phyloP scores from a whole-genome alignment of 352 stramenopile species.

The Elongisporangium undulatum region DNA sequence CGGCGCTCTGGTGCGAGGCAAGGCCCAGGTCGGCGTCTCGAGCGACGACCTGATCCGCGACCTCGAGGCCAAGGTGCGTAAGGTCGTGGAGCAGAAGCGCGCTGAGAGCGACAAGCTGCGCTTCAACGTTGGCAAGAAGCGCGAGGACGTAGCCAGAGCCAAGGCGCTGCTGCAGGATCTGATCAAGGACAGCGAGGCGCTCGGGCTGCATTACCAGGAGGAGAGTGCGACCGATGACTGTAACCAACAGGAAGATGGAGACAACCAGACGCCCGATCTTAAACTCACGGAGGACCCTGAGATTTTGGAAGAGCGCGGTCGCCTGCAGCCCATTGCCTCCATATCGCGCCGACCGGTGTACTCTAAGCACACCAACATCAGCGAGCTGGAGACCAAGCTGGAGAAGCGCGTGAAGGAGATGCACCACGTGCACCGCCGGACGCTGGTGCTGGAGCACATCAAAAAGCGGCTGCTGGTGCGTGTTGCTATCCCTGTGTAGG shows the following conservation, averaged over 20 bases:
- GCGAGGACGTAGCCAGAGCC: conserved; percentile 57
- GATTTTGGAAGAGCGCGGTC: conserved; percentile 42
- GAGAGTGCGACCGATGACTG: not conserved
- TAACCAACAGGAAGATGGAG: conserved; percentile 20
- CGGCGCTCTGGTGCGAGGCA: conserved; percentile 6
- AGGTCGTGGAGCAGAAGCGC: conserved; percentile 81
- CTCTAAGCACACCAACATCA: conserved; percentile 83
- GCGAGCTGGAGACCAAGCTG: conserved; percentile 61
- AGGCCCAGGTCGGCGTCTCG: conserved; percentile 46
- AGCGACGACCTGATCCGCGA: conserved; percentile 77
- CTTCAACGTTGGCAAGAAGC: conserved; percentile 60
- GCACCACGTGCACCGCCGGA: conserved; percentile 52
- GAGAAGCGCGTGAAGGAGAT: conserved; percentile 52
- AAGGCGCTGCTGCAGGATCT: conserved; percentile 68
- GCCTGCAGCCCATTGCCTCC: conserved; percentile 64
- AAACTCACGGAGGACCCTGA: not conserved
- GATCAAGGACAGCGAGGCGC: conserved; percentile 68
- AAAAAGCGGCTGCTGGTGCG: conserved; percentile 61
- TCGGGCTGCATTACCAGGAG: conserved; percentile 52
- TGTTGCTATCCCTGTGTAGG: too few relatives aligned
- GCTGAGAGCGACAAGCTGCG: conserved; percentile 67
- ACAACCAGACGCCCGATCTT: not conserved
- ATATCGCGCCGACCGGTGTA: conserved; percentile 78
- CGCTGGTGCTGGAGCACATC: conserved; percentile 76
- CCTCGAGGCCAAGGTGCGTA: conserved; percentile 69